phyloP scores from a whole-genome alignment of 106 monocot genomes.

The Triglochin maritima region DNA sequence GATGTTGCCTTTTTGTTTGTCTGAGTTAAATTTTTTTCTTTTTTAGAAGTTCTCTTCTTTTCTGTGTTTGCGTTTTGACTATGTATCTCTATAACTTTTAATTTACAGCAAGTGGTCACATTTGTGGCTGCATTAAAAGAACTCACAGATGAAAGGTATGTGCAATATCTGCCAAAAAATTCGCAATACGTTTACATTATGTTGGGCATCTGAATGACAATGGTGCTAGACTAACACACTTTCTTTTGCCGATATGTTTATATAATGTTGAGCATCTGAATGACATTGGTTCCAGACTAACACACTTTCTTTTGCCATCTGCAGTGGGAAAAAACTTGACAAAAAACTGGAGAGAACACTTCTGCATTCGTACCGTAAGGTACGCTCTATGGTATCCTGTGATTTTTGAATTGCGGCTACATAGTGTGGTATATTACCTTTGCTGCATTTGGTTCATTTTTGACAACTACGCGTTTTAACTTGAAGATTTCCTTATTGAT shows the following conservation, averaged over 20 bases:
- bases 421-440: too few relatives aligned
- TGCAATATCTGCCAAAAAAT: too few relatives aligned
- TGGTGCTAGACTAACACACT: too few relatives aligned
- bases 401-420: too few relatives aligned
- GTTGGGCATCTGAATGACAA: background rate
- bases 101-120: constrained; percentile 51
- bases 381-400: constrained; percentile 13
- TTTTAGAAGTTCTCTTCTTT: background rate
- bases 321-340: constrained; percentile 92
- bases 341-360: constrained; percentile 79
- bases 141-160: constrained; percentile 68
- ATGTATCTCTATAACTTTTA: constrained; percentile 3
- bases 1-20: too few relatives aligned
- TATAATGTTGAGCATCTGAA: background rate
- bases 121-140: constrained; percentile 49
- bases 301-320: constrained; percentile 9
- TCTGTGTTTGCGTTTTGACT: too few relatives aligned
- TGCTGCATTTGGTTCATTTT: background rate
- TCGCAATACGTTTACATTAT: background rate
- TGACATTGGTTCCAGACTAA: background rate
- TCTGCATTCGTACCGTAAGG: constrained; percentile 89
- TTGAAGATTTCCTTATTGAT: too few relatives aligned
- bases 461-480: too few relatives aligned
- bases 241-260: too few relatives aligned
- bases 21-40: too few relatives aligned